A percentile compares a stretch with the other conserved stretches of the same genome.
These are phyloP conservation scores for Salix arbutifolia DNA, from an alignment of 345 rosid genomes.

Conservation along the genomic window DNA sequence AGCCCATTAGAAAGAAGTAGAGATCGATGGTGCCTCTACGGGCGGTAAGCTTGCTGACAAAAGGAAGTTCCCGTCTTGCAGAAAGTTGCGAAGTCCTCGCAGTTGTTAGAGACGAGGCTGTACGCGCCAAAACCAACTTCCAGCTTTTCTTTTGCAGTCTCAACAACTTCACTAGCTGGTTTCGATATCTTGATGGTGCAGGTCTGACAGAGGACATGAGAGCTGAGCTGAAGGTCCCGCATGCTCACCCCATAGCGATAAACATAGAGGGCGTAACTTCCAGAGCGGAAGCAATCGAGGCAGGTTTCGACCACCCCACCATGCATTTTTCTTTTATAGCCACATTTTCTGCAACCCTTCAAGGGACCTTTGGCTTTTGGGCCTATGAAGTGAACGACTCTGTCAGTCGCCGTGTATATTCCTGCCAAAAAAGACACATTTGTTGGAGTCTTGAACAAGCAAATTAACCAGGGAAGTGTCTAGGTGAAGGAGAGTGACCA, in stretches of 20 bases:
- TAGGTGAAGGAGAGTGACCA: not conserved
- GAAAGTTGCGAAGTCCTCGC: constrained; percentile 13
- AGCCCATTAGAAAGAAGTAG: no score
- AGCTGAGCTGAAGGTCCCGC: not conserved
- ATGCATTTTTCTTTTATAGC: not conserved
- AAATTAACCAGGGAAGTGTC: not conserved
- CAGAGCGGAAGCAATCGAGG: constrained; percentile 10
- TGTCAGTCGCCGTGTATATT: not conserved
- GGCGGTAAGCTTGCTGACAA: not conserved
- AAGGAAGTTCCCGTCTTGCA: not conserved
- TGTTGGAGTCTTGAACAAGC: not conserved
- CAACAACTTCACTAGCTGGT: not conserved
- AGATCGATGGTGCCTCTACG: no score
- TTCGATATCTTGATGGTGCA: not conserved
- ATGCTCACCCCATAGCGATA: not conserved
- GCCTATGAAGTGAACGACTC: not conserved
- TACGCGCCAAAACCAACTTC: constrained; percentile 4
- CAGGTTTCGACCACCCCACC: constrained; percentile 1
- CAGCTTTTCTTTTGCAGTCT: not conserved
- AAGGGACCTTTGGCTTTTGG: not conserved
- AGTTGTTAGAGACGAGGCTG: not conserved
- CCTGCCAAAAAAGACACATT: not conserved
- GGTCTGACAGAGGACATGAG: not conserved
- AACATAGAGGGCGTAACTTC: not conserved
- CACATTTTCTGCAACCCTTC: not conserved